Evolutionary conservation across 352 stramenopile genomes (phyloP).

Genomic region (Phytophthora pistaciae): DNA sequence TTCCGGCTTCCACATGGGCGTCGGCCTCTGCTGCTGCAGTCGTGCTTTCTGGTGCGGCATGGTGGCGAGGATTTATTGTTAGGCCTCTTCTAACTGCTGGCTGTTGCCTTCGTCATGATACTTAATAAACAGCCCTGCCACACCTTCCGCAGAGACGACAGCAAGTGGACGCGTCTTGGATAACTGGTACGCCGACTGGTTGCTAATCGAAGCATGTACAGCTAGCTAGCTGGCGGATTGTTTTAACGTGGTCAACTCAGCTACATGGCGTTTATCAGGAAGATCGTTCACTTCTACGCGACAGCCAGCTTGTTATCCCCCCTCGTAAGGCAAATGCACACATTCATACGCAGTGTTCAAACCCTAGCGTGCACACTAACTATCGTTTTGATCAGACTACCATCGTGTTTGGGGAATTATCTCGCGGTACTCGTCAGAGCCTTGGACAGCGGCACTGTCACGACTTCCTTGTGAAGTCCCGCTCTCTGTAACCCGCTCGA

Average conservation of each 20-base stretch:
- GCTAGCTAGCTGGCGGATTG: not conserved
- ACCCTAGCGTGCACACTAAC: not conserved
- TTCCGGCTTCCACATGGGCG: slow-evolving; percentile 31
- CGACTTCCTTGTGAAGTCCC: not conserved
- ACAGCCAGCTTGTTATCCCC: not conserved
- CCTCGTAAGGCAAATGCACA: not conserved
- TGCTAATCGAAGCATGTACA: not conserved
- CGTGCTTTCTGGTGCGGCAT: not conserved
- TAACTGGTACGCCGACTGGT: not conserved
- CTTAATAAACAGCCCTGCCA: not conserved
- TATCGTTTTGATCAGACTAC: too few relatives aligned
- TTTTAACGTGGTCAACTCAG: not conserved
- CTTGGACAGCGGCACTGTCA: not conserved
- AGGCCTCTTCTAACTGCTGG: too few relatives aligned
- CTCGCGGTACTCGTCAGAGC: not conserved
- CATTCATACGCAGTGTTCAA: not conserved
- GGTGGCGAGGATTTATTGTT: too few relatives aligned
- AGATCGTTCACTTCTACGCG: not conserved
- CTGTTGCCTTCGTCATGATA: too few relatives aligned
- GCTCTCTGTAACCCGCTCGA: not conserved
- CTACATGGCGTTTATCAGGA: not conserved
- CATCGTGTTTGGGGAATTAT: too few relatives aligned
- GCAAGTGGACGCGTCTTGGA: not conserved
- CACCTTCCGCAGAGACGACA: not conserved
- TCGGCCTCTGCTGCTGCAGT: slow-evolving; percentile 38